Conservation (phyloP, 2,329 filamentous ascomycete genomes). For the Fusarium sp. region DNA sequence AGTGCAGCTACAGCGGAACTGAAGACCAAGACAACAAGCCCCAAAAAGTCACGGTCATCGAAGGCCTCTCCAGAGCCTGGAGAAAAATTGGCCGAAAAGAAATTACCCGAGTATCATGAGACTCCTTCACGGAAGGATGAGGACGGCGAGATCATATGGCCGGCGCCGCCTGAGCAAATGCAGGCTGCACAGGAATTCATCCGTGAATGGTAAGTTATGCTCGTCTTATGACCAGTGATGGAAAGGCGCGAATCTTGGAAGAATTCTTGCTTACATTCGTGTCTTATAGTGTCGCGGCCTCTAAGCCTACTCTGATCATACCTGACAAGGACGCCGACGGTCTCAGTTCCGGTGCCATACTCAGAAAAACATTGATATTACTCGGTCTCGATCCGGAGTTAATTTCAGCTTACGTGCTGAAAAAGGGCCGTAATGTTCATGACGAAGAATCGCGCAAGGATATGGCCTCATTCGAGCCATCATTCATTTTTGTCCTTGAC, state of each 20-base stretch:
- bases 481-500: slow-evolving; percentile 73
- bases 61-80: background rate
- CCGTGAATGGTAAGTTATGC: slow-evolving; percentile 62
- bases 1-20: background rate
- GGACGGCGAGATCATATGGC: slow-evolving; percentile 68
- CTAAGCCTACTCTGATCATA: slow-evolving; percentile 66
- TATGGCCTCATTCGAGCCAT: slow-evolving; percentile 63
- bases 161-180: slow-evolving; percentile 68
- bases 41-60: slow-evolving; percentile 13
- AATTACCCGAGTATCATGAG: slow-evolving; percentile 27
- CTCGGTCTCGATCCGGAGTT: slow-evolving; percentile 66
- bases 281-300: slow-evolving; percentile 6
- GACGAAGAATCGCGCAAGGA: slow-evolving; percentile 62
- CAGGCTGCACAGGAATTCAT: slow-evolving; percentile 67
- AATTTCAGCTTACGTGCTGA: slow-evolving; percentile 69
- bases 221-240: no score
- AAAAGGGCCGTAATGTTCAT: slow-evolving; percentile 70
- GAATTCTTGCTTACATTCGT: slow-evolving; percentile 5
- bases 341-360: slow-evolving; percentile 71
- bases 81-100: background rate
- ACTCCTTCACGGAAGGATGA: slow-evolving; percentile 48
- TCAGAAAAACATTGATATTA: slow-evolving; percentile 68
- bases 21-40: background rate
- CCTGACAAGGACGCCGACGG: slow-evolving; percentile 79
- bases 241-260: no score